These are phyloP conservation scores for Aspergillus sp. DNA, from an alignment of 2,329 filamentous ascomycete genomes.

Conservation along the genomic window DNA sequence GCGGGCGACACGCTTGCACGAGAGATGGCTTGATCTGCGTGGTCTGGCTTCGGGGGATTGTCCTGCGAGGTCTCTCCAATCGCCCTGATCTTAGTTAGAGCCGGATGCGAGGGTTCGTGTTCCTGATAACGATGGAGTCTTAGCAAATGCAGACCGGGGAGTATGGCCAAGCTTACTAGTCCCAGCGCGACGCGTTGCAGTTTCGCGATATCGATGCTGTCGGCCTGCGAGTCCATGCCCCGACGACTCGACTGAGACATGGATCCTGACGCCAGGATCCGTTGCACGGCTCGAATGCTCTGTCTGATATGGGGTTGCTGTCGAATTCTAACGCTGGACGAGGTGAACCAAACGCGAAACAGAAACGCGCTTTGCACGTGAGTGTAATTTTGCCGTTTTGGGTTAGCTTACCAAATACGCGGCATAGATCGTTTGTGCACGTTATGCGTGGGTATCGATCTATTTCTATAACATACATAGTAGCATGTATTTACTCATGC, in stretches of 20 bases:
- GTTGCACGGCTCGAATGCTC: not conserved
- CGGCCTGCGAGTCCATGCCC: constrained; percentile 30
- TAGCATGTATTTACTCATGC: too few relatives aligned
- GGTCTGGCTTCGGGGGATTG: not conserved
- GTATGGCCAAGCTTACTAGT: constrained; percentile 25
- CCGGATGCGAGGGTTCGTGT: constrained; percentile 19
- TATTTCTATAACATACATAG: too few relatives aligned
- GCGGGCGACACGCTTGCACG: not conserved
- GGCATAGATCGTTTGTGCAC: too few relatives aligned
- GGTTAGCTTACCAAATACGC: too few relatives aligned
- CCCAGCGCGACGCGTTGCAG: constrained; percentile 34
- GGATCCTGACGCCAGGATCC: not conserved
- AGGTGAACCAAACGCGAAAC: too few relatives aligned
- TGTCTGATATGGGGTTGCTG: not conserved
- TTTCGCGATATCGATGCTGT: constrained; percentile 32
- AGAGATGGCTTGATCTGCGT: not conserved
- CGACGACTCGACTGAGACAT: constrained; percentile 1
- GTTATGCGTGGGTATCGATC: too few relatives aligned
- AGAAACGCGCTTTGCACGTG: too few relatives aligned
- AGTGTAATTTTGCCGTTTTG: too few relatives aligned
- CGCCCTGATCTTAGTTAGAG: constrained; percentile 6
- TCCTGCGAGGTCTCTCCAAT: constrained; percentile 4
- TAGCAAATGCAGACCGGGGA: constrained; percentile 19
- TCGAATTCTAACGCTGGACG: too few relatives aligned
- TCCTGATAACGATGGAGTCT: constrained; percentile 20